These are phyloP conservation scores for Colletotrichum trifolii DNA, from an alignment of 2,329 filamentous ascomycete genomes.

Conservation along the genomic window DNA sequence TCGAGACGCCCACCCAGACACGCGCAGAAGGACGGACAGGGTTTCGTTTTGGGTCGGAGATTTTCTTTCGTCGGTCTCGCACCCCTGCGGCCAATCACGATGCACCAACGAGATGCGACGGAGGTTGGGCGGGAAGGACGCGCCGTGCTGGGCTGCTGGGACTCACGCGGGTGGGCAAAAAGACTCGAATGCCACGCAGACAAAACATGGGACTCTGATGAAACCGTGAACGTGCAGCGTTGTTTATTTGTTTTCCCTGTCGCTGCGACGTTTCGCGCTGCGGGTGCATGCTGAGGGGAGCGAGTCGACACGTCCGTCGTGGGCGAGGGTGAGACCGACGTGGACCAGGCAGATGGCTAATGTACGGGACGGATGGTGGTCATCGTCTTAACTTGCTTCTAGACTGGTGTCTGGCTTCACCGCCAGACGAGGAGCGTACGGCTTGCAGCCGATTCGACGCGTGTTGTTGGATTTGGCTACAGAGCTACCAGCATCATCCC, in stretches of 20 bases:
- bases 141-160: background rate
- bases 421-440: slow-evolving; percentile 19
- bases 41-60: slow-evolving; percentile 29
- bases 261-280: no score
- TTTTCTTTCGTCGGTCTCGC: slow-evolving; percentile 6
- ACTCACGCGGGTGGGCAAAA: no score
- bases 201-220: no score
- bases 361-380: background rate
- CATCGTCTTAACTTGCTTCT: background rate
- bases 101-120: background rate
- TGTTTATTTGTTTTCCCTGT: no score
- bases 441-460: background rate
- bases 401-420: slow-evolving; percentile 15
- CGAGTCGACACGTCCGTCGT: no score
- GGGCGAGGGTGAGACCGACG: no score
- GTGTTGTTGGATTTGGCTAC: background rate
- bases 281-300: no score
- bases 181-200: no score
- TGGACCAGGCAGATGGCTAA: background rate
- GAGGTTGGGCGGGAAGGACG: slow-evolving; percentile 7
- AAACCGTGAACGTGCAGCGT: no score
- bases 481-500: slow-evolving; percentile 8
- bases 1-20: slow-evolving; percentile 22
- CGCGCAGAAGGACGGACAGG: slow-evolving; percentile 4
- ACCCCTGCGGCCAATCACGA: slow-evolving; percentile 21